phyloP scores from a whole-genome alignment of 1,284 basidiomycete genomes.

The Cryptococcus deneoformans region DNA sequence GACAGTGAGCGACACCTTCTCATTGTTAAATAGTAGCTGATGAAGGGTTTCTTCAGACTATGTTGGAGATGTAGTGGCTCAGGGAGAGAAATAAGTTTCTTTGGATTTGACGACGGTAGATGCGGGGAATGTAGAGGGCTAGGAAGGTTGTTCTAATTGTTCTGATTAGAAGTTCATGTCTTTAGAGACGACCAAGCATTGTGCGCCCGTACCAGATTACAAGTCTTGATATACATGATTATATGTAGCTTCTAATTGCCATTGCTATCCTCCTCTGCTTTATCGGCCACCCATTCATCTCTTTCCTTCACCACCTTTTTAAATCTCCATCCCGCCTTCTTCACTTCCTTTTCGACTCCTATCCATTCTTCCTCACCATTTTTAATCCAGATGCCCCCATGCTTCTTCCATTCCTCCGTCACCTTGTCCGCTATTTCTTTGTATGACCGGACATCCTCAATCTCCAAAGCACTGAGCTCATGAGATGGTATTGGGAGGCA shows the following conservation, averaged over 20 bases:
- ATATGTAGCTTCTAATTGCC: no score
- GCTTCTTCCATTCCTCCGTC: constrained; percentile 50
- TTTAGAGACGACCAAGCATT: no score
- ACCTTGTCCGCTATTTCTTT: constrained; percentile 65
- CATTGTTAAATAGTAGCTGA: neutral
- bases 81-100: constrained; percentile 33
- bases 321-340: neutral
- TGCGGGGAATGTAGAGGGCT: constrained; percentile 37
- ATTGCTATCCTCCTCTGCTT: no score
- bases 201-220: no score
- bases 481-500: constrained; percentile 55
- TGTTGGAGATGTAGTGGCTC: constrained; percentile 39
- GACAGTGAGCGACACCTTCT: constrained; percentile 23
- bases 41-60: constrained; percentile 13
- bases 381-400: constrained; percentile 30
- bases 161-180: no score
- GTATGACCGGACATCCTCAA: constrained; percentile 62
- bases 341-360: constrained; percentile 17
- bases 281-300: no score
- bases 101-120: constrained; percentile 40
- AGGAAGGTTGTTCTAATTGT: constrained; percentile 31
- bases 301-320: neutral
- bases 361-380: constrained; percentile 21
- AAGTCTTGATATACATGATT: no score
- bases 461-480: constrained; percentile 38